These are phyloP conservation scores for Diplotaxis tenuifolia DNA, from an alignment of 345 rosid species.

Conservation along the genomic window DNA sequence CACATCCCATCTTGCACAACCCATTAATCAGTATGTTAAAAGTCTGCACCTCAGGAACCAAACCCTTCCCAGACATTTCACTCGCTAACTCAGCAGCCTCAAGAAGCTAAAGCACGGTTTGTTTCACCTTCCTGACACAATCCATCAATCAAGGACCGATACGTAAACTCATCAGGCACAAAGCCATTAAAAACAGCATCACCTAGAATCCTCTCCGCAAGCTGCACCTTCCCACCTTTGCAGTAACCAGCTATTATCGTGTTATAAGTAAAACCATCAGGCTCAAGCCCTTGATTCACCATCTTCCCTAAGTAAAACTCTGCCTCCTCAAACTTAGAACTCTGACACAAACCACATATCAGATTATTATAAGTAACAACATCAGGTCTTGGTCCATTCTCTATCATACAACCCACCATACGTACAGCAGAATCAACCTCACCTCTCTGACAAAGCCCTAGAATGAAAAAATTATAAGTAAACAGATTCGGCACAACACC, in stretches of 20 bases:
- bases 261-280: constrained; percentile 76
- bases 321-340: constrained; percentile 59
- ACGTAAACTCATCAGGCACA: constrained; percentile 76
- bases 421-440: constrained; percentile 52
- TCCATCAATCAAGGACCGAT: constrained; percentile 69
- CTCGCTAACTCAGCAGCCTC: constrained; percentile 69
- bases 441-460: constrained; percentile 75
- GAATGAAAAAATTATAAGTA: constrained; percentile 78
- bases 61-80: constrained; percentile 65
- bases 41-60: constrained; percentile 68
- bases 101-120: constrained; percentile 62
- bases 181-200: constrained; percentile 76
- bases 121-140: constrained; percentile 65
- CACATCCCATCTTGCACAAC: constrained; percentile 85
- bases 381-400: constrained; percentile 68
- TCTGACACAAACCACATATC: constrained; percentile 75
- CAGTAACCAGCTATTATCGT: constrained; percentile 72
- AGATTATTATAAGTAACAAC: constrained; percentile 78
- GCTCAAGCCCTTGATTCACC: constrained; percentile 79
- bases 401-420: constrained; percentile 55
- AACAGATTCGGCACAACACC: constrained; percentile 74
- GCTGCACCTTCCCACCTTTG: constrained; percentile 57
- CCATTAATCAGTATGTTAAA: constrained; percentile 80
- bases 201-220: constrained; percentile 65
- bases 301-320: constrained; percentile 69